Evolutionary conservation across 1,139 yeast genomes (phyloP), one percentile per base, ranked within the genome.

Genomic region (Komagataea norvegica): DNA sequence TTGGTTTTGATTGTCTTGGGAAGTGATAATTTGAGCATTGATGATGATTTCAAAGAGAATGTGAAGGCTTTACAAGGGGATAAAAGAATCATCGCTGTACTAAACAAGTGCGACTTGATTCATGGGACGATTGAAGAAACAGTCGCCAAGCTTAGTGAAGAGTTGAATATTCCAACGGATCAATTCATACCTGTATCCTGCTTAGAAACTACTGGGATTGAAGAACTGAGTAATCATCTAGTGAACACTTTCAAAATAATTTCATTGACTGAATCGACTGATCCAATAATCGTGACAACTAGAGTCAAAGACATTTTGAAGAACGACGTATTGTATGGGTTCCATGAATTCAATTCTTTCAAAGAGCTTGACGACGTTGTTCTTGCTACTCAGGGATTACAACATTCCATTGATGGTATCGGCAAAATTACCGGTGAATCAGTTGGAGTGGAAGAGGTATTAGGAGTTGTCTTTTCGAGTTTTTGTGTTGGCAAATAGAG

Each of bases 401-500:
- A 75, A 36, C 74, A 74, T 41, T 79, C 96, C 0, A 77, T 83
- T 11, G 89, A 83, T 20, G 96, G 96, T 0, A 83, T 91, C 27
- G 96, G 96, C 0, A 84, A 80, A 53, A 83, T 91, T 25, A 88
- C 96, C 0, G 98, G 98, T 1, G 83, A 84, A 33, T 75, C 88
- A 0, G 78, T 91, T 11, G 95, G 95, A 0, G 72, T 89, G 1
- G 97, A 91, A 53, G 98, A 91, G 55, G 78, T 93, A 1, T 64
- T 93, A 9, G 96, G 93, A 1, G 91, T 85, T 3, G 94, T 91
- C 0, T 91, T 91, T 56, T 79, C 95, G 6, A 84, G 78, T 47
- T 93, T 91, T 56, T 91, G 98, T 59, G 87, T 91, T 30, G 98
- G 98, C 6, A 91, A 91, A n/a, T n/a, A n/a, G n/a, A n/a, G n/a